Percentiles rank a stretch among this genome's conserved stretches.
These are phyloP conservation scores for Fusarium solani-melongenae DNA, from an alignment of 2,329 filamentous ascomycete species.

Conservation along the genomic window DNA sequence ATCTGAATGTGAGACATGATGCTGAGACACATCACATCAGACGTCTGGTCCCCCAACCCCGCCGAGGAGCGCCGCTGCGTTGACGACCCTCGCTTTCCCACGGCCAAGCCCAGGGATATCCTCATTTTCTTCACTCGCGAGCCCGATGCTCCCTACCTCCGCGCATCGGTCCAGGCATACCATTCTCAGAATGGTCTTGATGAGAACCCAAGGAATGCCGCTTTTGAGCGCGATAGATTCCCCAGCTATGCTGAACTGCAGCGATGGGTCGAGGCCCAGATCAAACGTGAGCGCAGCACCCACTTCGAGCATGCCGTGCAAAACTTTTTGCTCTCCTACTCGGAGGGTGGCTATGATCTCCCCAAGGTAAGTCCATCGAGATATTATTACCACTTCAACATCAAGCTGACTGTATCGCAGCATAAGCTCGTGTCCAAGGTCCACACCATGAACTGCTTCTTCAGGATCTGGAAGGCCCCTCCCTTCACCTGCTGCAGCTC, in stretches of 20 bases:
- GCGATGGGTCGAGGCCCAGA: conserved; percentile 53
- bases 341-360: conserved; percentile 49
- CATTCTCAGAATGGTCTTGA: conserved; percentile 46
- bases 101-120: conserved; percentile 51
- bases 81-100: conserved; percentile 50
- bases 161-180: conserved; percentile 53
- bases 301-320: conserved; percentile 50
- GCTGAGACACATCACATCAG: conserved; percentile 45
- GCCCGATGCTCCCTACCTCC: conserved; percentile 52
- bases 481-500: conserved; percentile 56
- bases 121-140: conserved; percentile 50
- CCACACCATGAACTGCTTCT: conserved; percentile 61
- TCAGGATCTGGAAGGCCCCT: conserved; percentile 59
- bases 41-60: conserved; percentile 52
- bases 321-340: conserved; percentile 52
- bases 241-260: conserved; percentile 50
- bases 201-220: conserved; percentile 49
- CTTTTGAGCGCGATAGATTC: conserved; percentile 52
- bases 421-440: conserved; percentile 56
- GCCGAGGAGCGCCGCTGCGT: conserved; percentile 49
- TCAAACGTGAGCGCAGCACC: conserved; percentile 46
- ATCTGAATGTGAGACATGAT: conserved; percentile 37
- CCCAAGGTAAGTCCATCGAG: conserved; percentile 51
- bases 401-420: conserved; percentile 45
- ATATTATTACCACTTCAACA: background rate